phyloP scores from a whole-genome alignment of 1,139 yeast genomes.

The Zygosaccharomyces pseudobailii region DNA sequence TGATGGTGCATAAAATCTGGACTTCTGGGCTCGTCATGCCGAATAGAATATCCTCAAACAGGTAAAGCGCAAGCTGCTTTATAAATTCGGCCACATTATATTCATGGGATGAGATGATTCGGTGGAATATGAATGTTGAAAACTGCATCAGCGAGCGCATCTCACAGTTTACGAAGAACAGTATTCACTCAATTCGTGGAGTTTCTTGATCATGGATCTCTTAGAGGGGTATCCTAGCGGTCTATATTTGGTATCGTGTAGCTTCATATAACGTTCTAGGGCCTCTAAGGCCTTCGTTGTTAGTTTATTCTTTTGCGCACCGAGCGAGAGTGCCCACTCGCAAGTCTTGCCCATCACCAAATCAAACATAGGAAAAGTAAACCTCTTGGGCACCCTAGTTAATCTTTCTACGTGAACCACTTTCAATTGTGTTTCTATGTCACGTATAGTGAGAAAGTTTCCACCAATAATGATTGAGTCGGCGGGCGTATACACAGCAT shows the following conservation, averaged over 20 bases:
- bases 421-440: constrained; percentile 56
- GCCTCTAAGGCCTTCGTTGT: constrained; percentile 10
- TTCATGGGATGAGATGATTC: background rate
- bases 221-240: constrained; percentile 16
- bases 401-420: constrained; percentile 57
- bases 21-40: constrained; percentile 2
- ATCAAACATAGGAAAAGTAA: constrained; percentile 73
- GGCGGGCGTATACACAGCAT: constrained; percentile 77
- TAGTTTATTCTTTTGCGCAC: background rate
- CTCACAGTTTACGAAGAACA: background rate
- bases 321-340: constrained; percentile 20
- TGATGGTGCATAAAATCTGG: background rate
- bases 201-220: constrained; percentile 11
- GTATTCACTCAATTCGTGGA: constrained; percentile 9
- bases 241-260: constrained; percentile 16
- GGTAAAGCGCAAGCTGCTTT: background rate
- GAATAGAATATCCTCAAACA: background rate
- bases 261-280: constrained; percentile 13
- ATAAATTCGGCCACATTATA: background rate
- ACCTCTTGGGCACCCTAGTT: constrained; percentile 71
- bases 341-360: constrained; percentile 43
- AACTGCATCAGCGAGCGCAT: background rate
- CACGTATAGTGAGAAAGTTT: constrained; percentile 65
- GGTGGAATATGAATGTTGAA: background rate
- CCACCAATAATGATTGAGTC: constrained; percentile 88